Conservation (phyloP, 306 rosid species). For the Astragalus glycyphyllos region DNA sequence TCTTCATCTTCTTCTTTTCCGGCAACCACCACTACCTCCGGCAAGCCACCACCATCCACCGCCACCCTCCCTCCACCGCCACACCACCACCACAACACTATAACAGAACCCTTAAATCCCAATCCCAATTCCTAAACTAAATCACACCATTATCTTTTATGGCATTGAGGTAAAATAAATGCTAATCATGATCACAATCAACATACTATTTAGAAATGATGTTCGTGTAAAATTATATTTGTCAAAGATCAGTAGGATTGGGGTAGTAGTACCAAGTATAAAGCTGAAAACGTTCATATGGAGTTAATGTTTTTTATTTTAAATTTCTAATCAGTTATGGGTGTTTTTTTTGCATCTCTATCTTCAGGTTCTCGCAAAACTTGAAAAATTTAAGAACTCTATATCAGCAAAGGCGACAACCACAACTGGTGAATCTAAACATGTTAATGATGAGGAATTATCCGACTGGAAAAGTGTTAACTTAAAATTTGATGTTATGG, state of each 20-base stretch:
- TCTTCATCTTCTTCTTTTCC: no score
- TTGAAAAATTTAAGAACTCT: slow-evolving; percentile 67
- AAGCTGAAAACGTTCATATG: slow-evolving; percentile 29
- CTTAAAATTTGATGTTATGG: slow-evolving; percentile 75
- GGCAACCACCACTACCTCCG: no score
- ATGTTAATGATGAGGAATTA: slow-evolving; percentile 50
- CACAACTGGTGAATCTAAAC: slow-evolving; percentile 47
- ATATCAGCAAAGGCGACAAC: slow-evolving; percentile 50
- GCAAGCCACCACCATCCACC: no score
- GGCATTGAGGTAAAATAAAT: no score
- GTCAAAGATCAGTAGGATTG: neutral
- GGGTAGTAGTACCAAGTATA: slow-evolving; percentile 7
- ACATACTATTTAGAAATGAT: slow-evolving; percentile 28
- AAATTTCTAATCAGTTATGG: slow-evolving; percentile 18
- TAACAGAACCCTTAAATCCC: no score
- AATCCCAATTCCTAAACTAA: no score
- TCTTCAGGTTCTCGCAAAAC: slow-evolving; percentile 78
- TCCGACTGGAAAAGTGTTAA: slow-evolving; percentile 72
- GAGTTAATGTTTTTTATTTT: slow-evolving; percentile 14
- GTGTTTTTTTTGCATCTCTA: neutral
- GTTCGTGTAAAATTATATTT: slow-evolving; percentile 1
- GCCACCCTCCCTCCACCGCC: no score
- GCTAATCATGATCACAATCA: slow-evolving; percentile 5
- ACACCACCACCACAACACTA: no score
- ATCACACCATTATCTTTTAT: no score